Evolutionary conservation across 2,329 filamentous ascomycete species (phyloP), one percentile per base, ranked within the genome.

Genomic region (Botrytis byssoidea): DNA sequence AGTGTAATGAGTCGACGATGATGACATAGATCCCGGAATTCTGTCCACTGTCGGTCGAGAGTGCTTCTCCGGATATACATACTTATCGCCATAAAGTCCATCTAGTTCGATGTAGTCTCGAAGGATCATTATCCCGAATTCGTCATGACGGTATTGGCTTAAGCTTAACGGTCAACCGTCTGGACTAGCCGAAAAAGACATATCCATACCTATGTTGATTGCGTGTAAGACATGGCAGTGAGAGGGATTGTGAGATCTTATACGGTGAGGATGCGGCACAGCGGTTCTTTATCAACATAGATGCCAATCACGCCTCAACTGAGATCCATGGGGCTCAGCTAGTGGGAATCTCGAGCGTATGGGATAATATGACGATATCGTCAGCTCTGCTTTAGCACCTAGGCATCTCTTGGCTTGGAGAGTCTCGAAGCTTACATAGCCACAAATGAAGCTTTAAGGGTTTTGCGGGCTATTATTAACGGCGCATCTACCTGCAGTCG

Each of bases 291-390:
- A 32, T 46, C 18, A 65, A 65, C 40, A 25, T 12, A 29, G 8
- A n/a, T 64, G 37, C 51, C n/a, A 57, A 57, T 29, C 51, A 57
- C 51, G n/a, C 51, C 51, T 57, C n/a, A 29, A 57, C 3, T 57
- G n/a, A 59, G 29, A 59, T 59, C 29, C n/a, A 32, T 32, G 57
- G n/a, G 57, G 9, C 57, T 35, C 16, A 32, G 57, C 29, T 22
- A 20, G 20, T 32, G 29, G 29, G 6, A 35, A 59, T 6, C 57
- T 59, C 57, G 57, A 59, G 35, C 10, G 32, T 9, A 12, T 61
- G 59, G 22, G 59, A 65, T 65, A 8, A 65, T 25, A 48, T 65
- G 63, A 65, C 37, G 42, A 48, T 48, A 48, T 65, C 42, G 63
- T 65, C 20, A 65, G 63, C 63, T 48, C 20, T 65, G 42, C 16